phyloP scores from a whole-genome alignment of 2,329 filamentous ascomycete species.

The Cladosporium oxysporum region DNA sequence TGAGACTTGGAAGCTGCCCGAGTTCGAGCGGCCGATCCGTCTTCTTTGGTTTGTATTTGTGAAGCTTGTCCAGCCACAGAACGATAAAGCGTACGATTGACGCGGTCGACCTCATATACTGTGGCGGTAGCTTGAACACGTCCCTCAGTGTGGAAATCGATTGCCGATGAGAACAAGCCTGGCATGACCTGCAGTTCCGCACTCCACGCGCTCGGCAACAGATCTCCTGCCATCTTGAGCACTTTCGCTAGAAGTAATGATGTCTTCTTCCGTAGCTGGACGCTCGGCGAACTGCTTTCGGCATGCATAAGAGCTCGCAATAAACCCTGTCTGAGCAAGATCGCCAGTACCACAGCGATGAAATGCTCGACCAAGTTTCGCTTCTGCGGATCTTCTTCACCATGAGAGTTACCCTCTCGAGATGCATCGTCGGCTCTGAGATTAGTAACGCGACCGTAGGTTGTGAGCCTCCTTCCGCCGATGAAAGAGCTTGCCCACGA shows the following conservation, averaged over 20 bases:
- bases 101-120: slow-evolving; percentile 96
- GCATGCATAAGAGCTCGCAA: slow-evolving; percentile 56
- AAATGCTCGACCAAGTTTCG: slow-evolving; percentile 89
- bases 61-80: slow-evolving; percentile 55
- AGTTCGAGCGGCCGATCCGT: slow-evolving; percentile 38
- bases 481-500: slow-evolving; percentile 96
- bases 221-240: slow-evolving; percentile 81
- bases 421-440: slow-evolving; percentile 63
- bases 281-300: slow-evolving; percentile 67
- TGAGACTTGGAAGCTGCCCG: slow-evolving; percentile 57
- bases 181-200: slow-evolving; percentile 84
- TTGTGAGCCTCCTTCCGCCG: slow-evolving; percentile 87
- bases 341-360: slow-evolving; percentile 80
- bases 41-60: slow-evolving; percentile 27
- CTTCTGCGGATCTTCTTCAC: slow-evolving; percentile 67
- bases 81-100: slow-evolving; percentile 87
- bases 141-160: slow-evolving; percentile 68
- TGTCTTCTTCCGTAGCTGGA: slow-evolving; percentile 78
- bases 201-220: slow-evolving; percentile 81
- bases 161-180: slow-evolving; percentile 75
- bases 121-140: slow-evolving; percentile 83
- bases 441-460: slow-evolving; percentile 91
- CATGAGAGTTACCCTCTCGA: slow-evolving; percentile 53
- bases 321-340: slow-evolving; percentile 80
- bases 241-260: slow-evolving; percentile 90